These are phyloP conservation scores for Xylaria curta DNA, from an alignment of 495 filamentous ascomycete species.

Conservation along the genomic window DNA sequence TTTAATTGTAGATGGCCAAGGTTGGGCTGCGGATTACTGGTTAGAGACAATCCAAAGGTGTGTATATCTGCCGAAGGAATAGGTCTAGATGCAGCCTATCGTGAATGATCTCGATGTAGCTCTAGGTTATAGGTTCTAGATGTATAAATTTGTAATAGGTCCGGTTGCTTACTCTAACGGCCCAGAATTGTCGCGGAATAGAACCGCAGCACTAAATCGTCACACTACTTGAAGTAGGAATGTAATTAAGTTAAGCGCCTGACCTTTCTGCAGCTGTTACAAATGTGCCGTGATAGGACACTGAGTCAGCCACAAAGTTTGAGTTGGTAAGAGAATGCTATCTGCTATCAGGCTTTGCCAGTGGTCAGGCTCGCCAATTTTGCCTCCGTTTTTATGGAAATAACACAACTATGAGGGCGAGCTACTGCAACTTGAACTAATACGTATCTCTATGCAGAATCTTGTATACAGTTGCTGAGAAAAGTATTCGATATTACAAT, in stretches of 20 bases:
- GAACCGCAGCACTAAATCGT: no score
- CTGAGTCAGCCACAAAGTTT: no score
- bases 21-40: not conserved
- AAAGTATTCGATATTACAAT: no score
- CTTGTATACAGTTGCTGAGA: no score
- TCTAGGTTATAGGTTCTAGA: not conserved
- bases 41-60: not conserved
- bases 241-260: no score
- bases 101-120: not conserved
- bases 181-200: not conserved
- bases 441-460: not conserved
- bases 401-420: not conserved
- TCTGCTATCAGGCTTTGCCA: no score
- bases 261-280: no score
- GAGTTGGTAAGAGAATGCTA: no score
- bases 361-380: not conserved
- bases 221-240: no score
- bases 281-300: no score
- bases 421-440: not conserved
- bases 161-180: not conserved
- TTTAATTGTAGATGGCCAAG: not conserved
- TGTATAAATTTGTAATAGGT: not conserved
- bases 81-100: not conserved
- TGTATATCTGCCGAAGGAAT: not conserved
- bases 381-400: not conserved